phyloP scores from a whole-genome alignment of 805 yeast species.

The Hanseniaspora lindneri region DNA sequence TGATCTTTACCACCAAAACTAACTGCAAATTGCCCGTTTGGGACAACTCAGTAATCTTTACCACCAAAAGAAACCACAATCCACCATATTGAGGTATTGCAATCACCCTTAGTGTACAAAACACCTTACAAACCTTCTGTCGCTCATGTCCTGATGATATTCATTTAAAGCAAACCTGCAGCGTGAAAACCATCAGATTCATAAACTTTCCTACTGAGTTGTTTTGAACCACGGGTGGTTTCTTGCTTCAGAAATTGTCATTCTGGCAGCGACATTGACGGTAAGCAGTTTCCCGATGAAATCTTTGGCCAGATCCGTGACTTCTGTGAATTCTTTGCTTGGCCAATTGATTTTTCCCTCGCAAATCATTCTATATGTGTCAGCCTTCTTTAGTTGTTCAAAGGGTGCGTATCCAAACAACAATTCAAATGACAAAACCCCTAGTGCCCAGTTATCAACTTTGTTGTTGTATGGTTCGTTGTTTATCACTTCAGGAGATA shows the following conservation, averaged over 20 bases:
- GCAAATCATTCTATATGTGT: slow-evolving; percentile 70
- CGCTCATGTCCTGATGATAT: no score
- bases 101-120: no score
- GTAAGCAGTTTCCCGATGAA: slow-evolving; percentile 52
- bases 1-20: no score
- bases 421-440: slow-evolving; percentile 74
- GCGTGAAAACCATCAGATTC: no score
- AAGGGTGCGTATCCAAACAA: slow-evolving; percentile 86
- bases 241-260: slow-evolving; percentile 47
- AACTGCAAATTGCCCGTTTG: no score
- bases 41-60: no score
- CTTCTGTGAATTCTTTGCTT: slow-evolving; percentile 27
- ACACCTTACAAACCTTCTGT: no score
- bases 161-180: no score
- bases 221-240: slow-evolving; percentile 69
- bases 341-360: slow-evolving; percentile 70
- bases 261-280: slow-evolving; percentile 57
- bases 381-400: slow-evolving; percentile 65
- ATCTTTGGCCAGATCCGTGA: slow-evolving; percentile 66
- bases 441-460: slow-evolving; percentile 90
- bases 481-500: slow-evolving; percentile 92
- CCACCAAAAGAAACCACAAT: no score
- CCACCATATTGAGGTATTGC: no score
- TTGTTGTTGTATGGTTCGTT: slow-evolving; percentile 62
- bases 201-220: background rate